Percentiles rank a stretch among this genome's conserved stretches.
These are phyloP conservation scores for Xylaria scruposa DNA, from an alignment of 495 filamentous ascomycete species.

Conservation along the genomic window DNA sequence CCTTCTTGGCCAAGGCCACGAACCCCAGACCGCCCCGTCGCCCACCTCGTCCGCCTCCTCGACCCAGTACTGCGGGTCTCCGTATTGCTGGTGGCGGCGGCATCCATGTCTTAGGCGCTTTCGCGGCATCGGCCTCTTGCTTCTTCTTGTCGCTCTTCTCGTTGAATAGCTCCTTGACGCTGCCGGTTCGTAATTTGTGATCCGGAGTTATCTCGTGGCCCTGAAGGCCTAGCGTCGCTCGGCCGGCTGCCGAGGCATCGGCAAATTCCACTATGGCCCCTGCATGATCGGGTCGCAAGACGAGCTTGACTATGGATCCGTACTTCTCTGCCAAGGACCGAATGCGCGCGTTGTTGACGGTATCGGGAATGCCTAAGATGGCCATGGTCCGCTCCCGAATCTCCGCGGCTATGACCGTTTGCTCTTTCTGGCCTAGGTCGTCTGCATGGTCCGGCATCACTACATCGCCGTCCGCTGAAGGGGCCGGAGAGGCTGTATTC, in stretches of 20 bases:
- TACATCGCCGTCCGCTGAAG: conserved; percentile 38
- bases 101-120: conserved; percentile 47
- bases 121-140: conserved; percentile 37
- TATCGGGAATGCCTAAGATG: conserved; percentile 72
- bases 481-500: conserved; percentile 43
- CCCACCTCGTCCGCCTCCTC: conserved; percentile 64
- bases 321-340: conserved; percentile 68
- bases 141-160: conserved; percentile 56
- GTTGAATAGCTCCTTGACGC: conserved; percentile 69
- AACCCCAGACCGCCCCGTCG: conserved; percentile 61
- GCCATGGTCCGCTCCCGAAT: conserved; percentile 63
- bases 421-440: conserved; percentile 33
- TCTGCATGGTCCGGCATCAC: conserved; percentile 37
- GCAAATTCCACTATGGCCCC: conserved; percentile 89
- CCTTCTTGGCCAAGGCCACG: conserved; percentile 39
- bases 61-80: conserved; percentile 60
- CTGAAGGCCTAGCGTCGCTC: conserved; percentile 76
- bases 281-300: conserved; percentile 76
- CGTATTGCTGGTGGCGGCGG: conserved; percentile 60
- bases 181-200: conserved; percentile 71
- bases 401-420: conserved; percentile 35
- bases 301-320: conserved; percentile 67
- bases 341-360: conserved; percentile 73
- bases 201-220: conserved; percentile 71
- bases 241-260: conserved; percentile 72